Percentiles rank a stretch among this genome's conserved stretches.
phyloP scores from a whole-genome alignment of 2,329 filamentous ascomycete genomes.

The Colletotrichum scovillei region DNA sequence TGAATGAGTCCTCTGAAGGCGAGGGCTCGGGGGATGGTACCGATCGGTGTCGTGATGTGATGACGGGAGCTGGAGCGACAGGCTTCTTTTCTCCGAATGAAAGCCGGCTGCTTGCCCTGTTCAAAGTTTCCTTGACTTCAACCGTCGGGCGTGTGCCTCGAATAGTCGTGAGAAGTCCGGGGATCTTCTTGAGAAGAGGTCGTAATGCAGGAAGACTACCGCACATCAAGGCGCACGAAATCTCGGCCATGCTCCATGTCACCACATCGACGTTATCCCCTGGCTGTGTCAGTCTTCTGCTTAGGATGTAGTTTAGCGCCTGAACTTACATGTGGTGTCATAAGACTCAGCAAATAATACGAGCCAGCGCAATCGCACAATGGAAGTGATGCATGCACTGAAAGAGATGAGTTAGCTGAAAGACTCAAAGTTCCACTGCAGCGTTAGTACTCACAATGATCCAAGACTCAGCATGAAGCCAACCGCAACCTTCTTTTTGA shows the following conservation, averaged over 20 bases:
- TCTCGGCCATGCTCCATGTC: conserved; percentile 46
- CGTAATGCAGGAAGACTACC: conserved; percentile 56
- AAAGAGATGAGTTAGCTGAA: background rate
- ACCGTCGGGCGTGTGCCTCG: conserved; percentile 5
- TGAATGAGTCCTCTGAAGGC: background rate
- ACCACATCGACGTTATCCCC: conserved; percentile 44
- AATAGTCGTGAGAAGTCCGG: conserved; percentile 17
- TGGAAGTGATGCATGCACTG: conserved; percentile 36
- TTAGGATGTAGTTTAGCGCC: background rate
- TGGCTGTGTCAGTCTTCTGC: background rate
- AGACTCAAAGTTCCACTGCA: too few species aligned
- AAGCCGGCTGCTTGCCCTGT: conserved; percentile 2
- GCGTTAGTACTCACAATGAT: conserved; percentile 33
- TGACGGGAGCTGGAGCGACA: background rate
- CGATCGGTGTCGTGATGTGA: background rate
- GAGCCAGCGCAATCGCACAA: conserved; percentile 32
- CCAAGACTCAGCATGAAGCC: conserved; percentile 36
- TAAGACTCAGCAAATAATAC: conserved; percentile 17
- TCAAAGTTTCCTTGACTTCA: conserved; percentile 1
- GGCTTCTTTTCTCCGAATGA: background rate
- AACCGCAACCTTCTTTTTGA: conserved; percentile 33
- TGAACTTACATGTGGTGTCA: conserved; percentile 28
- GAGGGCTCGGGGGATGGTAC: background rate
- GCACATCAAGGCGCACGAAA: conserved; percentile 50
- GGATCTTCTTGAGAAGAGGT: conserved; percentile 44